phyloP scores from a whole-genome alignment of 306 rosid species.

The Begonia fuchsioides region DNA sequence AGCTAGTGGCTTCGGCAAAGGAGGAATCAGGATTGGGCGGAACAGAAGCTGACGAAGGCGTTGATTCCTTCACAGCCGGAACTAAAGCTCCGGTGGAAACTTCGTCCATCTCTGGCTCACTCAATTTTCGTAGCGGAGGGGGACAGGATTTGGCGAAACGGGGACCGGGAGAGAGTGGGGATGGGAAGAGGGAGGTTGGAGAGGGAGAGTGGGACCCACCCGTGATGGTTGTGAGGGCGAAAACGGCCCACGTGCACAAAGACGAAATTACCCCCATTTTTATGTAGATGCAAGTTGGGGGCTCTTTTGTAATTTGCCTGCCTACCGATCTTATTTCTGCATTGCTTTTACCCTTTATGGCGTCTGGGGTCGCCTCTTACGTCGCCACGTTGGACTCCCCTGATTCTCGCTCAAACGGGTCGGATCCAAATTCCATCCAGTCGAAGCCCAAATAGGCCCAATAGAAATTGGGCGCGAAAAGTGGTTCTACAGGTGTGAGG shows the following conservation, averaged over 20 bases:
- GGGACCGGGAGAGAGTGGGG: not conserved
- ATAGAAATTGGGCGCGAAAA: no score
- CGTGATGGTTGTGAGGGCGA: conserved; percentile 10
- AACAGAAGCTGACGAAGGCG: conserved; percentile 3
- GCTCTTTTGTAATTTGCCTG: no score
- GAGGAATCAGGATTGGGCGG: conserved; percentile 6
- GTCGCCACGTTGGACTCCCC: conserved; percentile 1
- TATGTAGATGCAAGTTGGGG: not conserved
- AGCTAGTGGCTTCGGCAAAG: conserved; percentile 1
- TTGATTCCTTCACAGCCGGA: conserved; percentile 21
- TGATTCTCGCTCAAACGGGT: no score
- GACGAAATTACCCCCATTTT: no score
- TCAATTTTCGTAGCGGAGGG: not conserved
- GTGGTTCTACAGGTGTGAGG: no score
- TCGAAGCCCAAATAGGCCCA: no score
- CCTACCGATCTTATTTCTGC: not conserved
- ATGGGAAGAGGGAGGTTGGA: not conserved
- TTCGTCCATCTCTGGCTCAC: conserved; percentile 18
- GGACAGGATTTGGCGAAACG: not conserved
- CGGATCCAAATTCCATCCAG: no score
- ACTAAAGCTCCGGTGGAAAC: conserved; percentile 26
- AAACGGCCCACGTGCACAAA: conserved; percentile 7
- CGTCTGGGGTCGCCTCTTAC: not conserved
- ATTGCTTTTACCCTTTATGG: not conserved
- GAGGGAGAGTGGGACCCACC: conserved; percentile 8